Percentiles rank a stretch among this genome's conserved stretches.
Evolutionary conservation across 2,329 filamentous ascomycete genomes (phyloP).

Genomic region (Arthrobotrys sphaeroides): DNA sequence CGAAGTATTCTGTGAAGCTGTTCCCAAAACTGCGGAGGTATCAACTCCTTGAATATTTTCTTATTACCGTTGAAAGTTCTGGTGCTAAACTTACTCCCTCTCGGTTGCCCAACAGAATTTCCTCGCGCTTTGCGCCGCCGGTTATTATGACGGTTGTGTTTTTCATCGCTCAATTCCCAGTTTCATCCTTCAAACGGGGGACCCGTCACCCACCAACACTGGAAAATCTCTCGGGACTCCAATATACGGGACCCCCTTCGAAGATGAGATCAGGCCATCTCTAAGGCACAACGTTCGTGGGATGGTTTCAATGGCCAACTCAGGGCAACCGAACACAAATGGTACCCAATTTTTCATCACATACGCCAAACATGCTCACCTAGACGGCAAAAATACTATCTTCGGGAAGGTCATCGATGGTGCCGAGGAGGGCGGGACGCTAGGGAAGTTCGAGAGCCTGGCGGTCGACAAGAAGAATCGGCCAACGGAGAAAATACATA

Average conservation of each 20-base stretch:
- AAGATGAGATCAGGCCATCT: constrained; percentile 80
- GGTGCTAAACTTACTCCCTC: background rate
- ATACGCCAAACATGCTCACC: constrained; percentile 78
- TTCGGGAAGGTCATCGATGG: constrained; percentile 73
- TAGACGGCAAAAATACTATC: constrained; percentile 85
- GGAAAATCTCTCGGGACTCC: constrained; percentile 63
- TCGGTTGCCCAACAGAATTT: too few relatives aligned
- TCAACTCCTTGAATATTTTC: too few relatives aligned
- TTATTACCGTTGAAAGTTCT: too few relatives aligned
- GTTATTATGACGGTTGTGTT: constrained; percentile 77
- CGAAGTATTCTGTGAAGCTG: constrained; percentile 93
- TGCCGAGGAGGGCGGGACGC: constrained; percentile 70
- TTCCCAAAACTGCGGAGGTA: constrained; percentile 89
- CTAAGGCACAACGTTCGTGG: constrained; percentile 75
- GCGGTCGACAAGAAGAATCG: constrained; percentile 81
- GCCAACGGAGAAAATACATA: constrained; percentile 72
- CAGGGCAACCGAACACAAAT: constrained; percentile 74
- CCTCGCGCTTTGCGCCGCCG: constrained; percentile 82
- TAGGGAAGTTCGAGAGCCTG: constrained; percentile 76
- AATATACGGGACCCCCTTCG: constrained; percentile 78
- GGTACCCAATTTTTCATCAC: constrained; percentile 84
- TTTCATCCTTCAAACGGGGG: constrained; percentile 84
- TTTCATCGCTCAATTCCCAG: constrained; percentile 82
- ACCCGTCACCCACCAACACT: constrained; percentile 68
- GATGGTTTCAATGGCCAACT: constrained; percentile 81